Evolutionary conservation across 208 protist genomes (phyloP).

Genomic region (Leishmania amazonensis): DNA sequence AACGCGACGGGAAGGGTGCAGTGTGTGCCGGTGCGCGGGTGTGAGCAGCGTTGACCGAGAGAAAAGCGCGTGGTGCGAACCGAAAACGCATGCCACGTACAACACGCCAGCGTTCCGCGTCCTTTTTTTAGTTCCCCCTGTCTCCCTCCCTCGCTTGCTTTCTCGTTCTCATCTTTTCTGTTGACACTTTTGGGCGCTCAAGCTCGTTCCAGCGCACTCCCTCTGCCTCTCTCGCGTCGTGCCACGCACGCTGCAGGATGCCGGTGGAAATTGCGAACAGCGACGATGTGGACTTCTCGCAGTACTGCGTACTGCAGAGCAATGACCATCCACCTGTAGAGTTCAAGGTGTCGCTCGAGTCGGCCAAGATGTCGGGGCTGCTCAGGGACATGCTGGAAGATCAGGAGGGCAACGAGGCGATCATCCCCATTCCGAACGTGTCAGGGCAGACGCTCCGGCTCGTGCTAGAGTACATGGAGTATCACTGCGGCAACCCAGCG

Average conservation of each 20-base stretch:
- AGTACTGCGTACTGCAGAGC: conserved; percentile 89
- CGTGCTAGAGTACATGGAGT: conserved; percentile 95
- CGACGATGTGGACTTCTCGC: conserved; percentile 75
- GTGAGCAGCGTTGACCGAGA: background rate
- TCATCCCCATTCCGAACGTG: conserved; percentile 94
- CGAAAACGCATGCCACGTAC: background rate
- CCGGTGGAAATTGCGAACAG: conserved; percentile 51
- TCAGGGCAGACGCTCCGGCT: conserved; percentile 83
- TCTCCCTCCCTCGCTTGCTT: background rate
- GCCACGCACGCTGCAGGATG: conserved; percentile 31
- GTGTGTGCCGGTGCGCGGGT: background rate
- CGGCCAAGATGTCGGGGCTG: conserved; percentile 87
- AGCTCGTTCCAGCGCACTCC: background rate
- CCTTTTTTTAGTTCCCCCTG: background rate
- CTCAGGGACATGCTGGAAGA: conserved; percentile 93
- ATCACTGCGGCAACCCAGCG: conserved; percentile 87
- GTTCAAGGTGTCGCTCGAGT: conserved; percentile 83
- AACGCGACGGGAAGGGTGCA: background rate
- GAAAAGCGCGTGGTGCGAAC: background rate
- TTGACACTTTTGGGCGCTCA: background rate
- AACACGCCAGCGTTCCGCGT: background rate
- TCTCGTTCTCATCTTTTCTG: background rate
- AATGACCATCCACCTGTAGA: conserved; percentile 85
- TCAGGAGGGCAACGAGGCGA: conserved; percentile 68
- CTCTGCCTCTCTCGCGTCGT: background rate